Evolutionary conservation across 257 asterid genomes (phyloP), one percentile per base, ranked within the genome.

Genomic region (Misopates orontium): DNA sequence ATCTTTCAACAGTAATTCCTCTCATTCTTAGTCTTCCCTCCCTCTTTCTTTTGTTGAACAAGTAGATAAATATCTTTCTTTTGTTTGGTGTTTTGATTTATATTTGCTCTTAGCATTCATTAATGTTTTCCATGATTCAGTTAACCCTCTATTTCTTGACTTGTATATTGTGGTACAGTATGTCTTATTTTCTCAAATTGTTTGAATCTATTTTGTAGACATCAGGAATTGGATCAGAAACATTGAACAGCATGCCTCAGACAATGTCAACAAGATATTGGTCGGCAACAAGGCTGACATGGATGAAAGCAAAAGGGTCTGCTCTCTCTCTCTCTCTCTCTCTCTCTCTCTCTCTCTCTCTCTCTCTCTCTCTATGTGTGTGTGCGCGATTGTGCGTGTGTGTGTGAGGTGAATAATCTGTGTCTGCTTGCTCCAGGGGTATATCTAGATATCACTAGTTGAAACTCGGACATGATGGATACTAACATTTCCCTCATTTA

Each of bases 301-400:
- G 91, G 91, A 84, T 59, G 91, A 84, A 82, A 84, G 88, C 83
- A 85, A 80, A 77, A 78, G 91, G 91, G 91, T 85, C 19, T 77
- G 70, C 60, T 23, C 69, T 71, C 76, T 64, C 49, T 66, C 62
- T 32, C 64, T 18, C 66, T 16, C 28, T 20, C 8, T 18, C 69
- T 71, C 76, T 64, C 49, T 66, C 62, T 32, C 64, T 18, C 66
- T 16, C 28, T 20, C 8, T 18, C 60, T 23, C 69, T 71, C 76
- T 64, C 49, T 66, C 62, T 32, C 64, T 18, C 66, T 16, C 28
- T 20, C 8, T 18, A 3, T 28, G 36, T 28, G 1, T 7, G 19
- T 40, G 36, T 18, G 8, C 11, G 51, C 32, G 31, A 5, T 8
- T 44, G 47, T 39, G 25, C 20, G 52, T 53, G 54, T 45, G 8